phyloP scores from a whole-genome alignment of 371 early-diverging fungal species.

The Mucor indicus region DNA sequence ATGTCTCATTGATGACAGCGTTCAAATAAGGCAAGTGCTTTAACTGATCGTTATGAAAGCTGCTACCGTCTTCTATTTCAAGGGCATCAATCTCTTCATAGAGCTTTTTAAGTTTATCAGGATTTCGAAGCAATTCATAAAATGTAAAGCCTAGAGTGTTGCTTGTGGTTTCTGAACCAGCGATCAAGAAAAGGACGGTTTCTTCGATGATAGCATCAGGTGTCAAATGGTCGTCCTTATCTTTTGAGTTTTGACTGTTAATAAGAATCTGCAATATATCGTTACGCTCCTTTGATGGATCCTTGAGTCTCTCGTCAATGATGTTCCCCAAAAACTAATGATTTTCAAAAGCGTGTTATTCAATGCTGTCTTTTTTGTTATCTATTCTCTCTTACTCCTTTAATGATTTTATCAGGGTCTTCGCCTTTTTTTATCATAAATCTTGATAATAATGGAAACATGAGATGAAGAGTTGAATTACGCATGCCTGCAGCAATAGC shows the following conservation, averaged over 20 bases:
- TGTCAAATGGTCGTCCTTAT: constrained; percentile 25
- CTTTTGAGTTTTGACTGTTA: constrained; percentile 19
- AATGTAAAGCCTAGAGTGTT: constrained; percentile 35
- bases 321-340: constrained; percentile 30
- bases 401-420: too few species aligned
- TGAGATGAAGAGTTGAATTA: neutral
- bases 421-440: neutral
- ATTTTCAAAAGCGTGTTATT: too few species aligned
- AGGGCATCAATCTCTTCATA: constrained; percentile 28
- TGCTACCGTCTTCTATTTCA: constrained; percentile 6
- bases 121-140: constrained; percentile 27
- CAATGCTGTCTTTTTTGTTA: too few species aligned
- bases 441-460: constrained; percentile 9
- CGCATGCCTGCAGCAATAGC: constrained; percentile 9
- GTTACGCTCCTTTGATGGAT: constrained; percentile 19
- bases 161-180: constrained; percentile 41
- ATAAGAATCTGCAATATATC: constrained; percentile 42
- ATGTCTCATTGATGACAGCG: constrained; percentile 36
- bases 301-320: constrained; percentile 25
- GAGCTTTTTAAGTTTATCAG: constrained; percentile 21
- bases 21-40: constrained; percentile 34
- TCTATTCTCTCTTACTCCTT: too few species aligned
- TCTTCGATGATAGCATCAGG: constrained; percentile 32
- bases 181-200: constrained; percentile 34
- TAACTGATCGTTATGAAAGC: constrained; percentile 26